A percentile compares a stretch with the other conserved stretches of the same genome.
Evolutionary conservation across 345 rosid genomes (phyloP).

Genomic region (Euphorbia pulcherrima): DNA sequence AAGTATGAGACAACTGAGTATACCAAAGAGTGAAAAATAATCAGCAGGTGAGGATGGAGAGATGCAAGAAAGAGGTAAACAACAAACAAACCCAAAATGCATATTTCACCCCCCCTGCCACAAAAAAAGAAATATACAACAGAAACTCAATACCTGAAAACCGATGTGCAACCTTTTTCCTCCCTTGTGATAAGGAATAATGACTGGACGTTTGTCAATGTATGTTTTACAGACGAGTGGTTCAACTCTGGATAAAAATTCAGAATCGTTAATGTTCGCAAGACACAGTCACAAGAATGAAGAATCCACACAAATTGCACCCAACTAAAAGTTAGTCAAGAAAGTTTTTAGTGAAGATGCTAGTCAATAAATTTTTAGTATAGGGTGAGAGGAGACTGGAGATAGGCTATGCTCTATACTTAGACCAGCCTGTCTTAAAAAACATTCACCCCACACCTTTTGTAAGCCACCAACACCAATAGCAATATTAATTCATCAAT

Average conservation of each 20-base stretch:
- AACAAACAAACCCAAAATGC: not conserved
- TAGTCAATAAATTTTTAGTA: not conserved
- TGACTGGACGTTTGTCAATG: constrained; percentile 62
- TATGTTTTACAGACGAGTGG: constrained; percentile 91
- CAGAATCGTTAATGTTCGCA: constrained; percentile 8
- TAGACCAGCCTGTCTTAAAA: constrained; percentile 3
- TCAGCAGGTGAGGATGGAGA: not conserved
- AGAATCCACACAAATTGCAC: not conserved
- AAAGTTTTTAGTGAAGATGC: not conserved
- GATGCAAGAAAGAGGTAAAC: not conserved
- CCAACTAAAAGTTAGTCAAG: too few species aligned
- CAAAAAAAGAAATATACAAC: not conserved
- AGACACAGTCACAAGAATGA: not conserved
- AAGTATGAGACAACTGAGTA: not conserved
- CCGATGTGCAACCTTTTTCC: constrained; percentile 97
- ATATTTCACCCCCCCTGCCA: not conserved
- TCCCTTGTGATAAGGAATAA: constrained; percentile 92
- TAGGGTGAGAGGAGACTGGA: not conserved
- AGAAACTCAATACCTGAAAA: constrained; percentile 49
- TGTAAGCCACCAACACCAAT: not conserved
- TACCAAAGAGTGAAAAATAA: constrained; percentile 1
- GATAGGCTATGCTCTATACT: not conserved
- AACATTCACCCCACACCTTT: constrained; percentile 3
- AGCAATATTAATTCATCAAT: not conserved
- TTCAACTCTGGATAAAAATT: constrained; percentile 56